Base-by-base conservation (phyloP, 1,139 yeast genomes). In the Saccharomyces pastorianus region DNA sequence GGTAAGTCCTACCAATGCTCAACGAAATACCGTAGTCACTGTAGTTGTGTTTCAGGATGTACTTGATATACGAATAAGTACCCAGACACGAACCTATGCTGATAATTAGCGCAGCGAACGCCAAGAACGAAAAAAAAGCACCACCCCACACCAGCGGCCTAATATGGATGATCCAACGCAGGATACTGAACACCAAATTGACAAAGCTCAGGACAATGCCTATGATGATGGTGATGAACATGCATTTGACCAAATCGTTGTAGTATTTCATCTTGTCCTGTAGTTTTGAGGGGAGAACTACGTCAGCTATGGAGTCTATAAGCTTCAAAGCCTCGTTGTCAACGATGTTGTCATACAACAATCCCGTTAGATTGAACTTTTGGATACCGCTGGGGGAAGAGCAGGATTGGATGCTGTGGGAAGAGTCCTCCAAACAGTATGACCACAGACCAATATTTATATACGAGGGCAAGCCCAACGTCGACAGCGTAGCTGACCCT, bases 371-470 rank as follows among this genome's bases (percentile, higher is more conserved):
- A 42, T 66, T 58, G 52, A 67, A 64, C 2, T 59, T 52, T 51
- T 66, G 66, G 38, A 67, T 64, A 23, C 69, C 69, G 32, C 52
- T 50, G 17, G 69, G 69, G 13, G 65, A 60, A 4, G 67, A 64
- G 53, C 70, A 67, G 25, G 51, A 52, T 1, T 58, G 55, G 3
- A 67, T 56, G 2, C 49, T 51, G 6, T 59, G 57, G 11, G 56
- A 44, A 11, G 62, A 48, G 27, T 56, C 51, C 7, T 58, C 63
- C 5, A 55, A 44, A 55, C 70, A 67, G 53, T 66, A 67, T 4
- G 70, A 66, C 70, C 69, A 66, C 13, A 67, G 56, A n/a, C 70
- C 70, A 4, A 66, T 55, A 49, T 66, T 66, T 26, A 66, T 56
- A 47, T 59, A 64, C 1, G 62, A 51, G 6, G 70, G 70, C 46